phyloP scores from a whole-genome alignment of 148 eudicot species.

The Cornus suecica region DNA sequence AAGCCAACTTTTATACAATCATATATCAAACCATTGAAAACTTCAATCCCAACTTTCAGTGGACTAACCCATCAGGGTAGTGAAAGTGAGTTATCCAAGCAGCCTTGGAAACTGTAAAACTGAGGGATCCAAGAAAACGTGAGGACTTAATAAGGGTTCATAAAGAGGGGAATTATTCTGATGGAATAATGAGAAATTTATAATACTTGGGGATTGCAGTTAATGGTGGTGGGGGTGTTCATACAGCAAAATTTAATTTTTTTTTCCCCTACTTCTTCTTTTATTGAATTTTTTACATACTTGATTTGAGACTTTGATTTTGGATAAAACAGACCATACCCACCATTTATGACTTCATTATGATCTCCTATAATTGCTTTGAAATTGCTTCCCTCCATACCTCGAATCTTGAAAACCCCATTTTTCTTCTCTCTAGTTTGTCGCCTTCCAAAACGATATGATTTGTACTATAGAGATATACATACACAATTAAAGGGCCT shows the following conservation, averaged over 20 bases:
- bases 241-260: not conserved
- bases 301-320: not conserved
- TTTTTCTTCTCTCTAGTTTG: not conserved
- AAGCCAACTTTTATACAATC: not conserved
- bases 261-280: not conserved
- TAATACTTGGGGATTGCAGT: not conserved
- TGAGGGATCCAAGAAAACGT: not conserved
- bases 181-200: not conserved
- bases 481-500: no score
- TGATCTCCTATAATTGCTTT: not conserved
- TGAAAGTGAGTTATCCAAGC: slow-evolving; percentile 10
- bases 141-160: slow-evolving; percentile 9
- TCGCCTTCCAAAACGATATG: no score
- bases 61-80: not conserved
- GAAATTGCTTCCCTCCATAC: slow-evolving; percentile 14
- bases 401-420: not conserved
- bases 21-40: not conserved
- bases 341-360: not conserved
- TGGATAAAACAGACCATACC: not conserved
- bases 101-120: not conserved
- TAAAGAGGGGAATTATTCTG: not conserved
- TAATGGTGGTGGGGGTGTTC: slow-evolving; percentile 2
- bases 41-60: not conserved
- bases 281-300: not conserved
- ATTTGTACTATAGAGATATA: no score